A percentile compares a stretch with the other conserved stretches of the same genome.
phyloP scores from a whole-genome alignment of 2,329 filamentous ascomycete species.

The Colletotrichum truncatum region DNA sequence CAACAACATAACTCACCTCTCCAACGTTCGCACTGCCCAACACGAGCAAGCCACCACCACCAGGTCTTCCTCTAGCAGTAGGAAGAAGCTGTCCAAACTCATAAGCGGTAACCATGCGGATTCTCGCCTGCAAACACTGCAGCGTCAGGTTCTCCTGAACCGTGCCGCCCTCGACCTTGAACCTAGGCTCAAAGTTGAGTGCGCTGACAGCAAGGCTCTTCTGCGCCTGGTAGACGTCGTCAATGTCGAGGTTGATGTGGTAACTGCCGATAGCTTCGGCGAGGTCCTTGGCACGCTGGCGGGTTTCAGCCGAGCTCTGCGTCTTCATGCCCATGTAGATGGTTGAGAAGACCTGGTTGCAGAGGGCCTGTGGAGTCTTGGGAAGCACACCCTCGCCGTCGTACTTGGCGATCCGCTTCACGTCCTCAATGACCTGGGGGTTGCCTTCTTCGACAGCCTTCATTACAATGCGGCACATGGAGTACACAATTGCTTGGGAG shows the following conservation, averaged over 20 bases:
- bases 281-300: conserved; percentile 71
- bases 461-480: conserved; percentile 65
- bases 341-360: conserved; percentile 55
- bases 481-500: conserved; percentile 45
- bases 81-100: conserved; percentile 70
- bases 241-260: conserved; percentile 79
- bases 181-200: conserved; percentile 63
- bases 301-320: conserved; percentile 72
- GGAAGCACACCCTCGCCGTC: conserved; percentile 48
- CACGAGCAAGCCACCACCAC: conserved; percentile 69
- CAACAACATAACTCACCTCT: conserved; percentile 35
- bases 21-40: conserved; percentile 76
- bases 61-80: conserved; percentile 63
- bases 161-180: conserved; percentile 71
- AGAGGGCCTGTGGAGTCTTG: conserved; percentile 64
- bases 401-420: conserved; percentile 44
- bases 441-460: conserved; percentile 56
- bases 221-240: conserved; percentile 69
- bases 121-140: conserved; percentile 55
- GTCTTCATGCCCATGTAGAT: conserved; percentile 77
- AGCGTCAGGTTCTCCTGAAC: conserved; percentile 70
- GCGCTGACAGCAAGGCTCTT: conserved; percentile 67
- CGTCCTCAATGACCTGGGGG: conserved; percentile 46
- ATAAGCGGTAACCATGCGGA: conserved; percentile 71
- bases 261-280: conserved; percentile 72